Evolutionary conservation across 176 grass and related monocot genomes (phyloP).

Genomic region (Oryza meridionalis): DNA sequence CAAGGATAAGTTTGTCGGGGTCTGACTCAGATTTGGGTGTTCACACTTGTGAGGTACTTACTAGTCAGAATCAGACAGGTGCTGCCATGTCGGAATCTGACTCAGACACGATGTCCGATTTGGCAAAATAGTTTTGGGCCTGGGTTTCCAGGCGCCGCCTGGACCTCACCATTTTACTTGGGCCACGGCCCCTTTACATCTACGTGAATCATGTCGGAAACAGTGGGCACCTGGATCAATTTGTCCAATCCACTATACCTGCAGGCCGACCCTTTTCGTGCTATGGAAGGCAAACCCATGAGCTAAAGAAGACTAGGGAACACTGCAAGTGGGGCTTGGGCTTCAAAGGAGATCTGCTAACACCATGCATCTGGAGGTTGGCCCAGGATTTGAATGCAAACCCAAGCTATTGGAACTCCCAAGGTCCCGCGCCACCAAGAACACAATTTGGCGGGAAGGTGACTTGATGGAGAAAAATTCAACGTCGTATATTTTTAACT

Average conservation of each 20-base stretch:
- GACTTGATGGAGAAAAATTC: not conserved
- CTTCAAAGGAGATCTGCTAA: not conserved
- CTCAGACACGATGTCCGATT: not conserved
- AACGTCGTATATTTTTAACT: not conserved
- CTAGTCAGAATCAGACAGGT: not conserved
- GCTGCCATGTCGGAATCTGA: not conserved
- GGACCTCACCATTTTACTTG: not conserved
- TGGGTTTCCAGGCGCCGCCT: not conserved
- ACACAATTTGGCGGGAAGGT: not conserved
- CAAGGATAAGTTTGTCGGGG: not conserved
- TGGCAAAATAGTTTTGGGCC: not conserved
- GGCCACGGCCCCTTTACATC: not conserved
- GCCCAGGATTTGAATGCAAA: not conserved
- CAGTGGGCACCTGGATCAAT: not conserved
- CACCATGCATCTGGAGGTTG: not conserved
- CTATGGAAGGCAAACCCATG: not conserved
- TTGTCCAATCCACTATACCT: not conserved
- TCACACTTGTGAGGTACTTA: not conserved
- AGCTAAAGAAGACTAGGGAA: not conserved
- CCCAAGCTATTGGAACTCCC: not conserved
- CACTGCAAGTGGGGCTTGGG: not conserved
- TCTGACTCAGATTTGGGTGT: not conserved
- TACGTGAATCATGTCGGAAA: not conserved
- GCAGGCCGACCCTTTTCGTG: not conserved
- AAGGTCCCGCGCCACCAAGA: not conserved